phyloP scores from a whole-genome alignment of 495 filamentous ascomycete species.

The Tuber borchii region DNA sequence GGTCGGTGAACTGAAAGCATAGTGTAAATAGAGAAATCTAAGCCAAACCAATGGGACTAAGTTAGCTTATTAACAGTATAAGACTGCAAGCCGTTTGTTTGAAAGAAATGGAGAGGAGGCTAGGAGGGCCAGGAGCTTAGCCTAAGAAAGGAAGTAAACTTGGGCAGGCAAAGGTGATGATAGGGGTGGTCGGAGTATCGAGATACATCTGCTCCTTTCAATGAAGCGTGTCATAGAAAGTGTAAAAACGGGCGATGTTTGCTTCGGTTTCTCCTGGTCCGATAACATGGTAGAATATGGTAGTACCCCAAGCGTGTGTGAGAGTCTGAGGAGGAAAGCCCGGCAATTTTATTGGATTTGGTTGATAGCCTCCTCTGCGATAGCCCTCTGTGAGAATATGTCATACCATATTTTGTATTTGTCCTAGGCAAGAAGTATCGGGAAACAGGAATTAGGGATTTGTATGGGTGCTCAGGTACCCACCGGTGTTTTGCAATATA shows the following conservation, averaged over 20 bases:
- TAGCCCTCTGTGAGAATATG: neutral
- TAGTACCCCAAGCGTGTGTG: neutral
- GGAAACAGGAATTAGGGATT: too few species aligned
- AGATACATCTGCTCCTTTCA: neutral
- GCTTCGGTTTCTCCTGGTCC: neutral
- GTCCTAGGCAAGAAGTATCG: too few species aligned
- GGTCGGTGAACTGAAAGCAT: neutral
- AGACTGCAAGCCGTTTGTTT: neutral
- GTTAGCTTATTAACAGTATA: too few species aligned
- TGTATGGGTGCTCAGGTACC: too few species aligned
- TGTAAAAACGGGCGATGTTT: neutral
- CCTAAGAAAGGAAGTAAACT: neutral
- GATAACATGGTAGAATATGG: neutral
- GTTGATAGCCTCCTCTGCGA: neutral
- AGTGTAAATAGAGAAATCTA: neutral
- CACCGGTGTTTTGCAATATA: too few species aligned
- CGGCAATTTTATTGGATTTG: neutral
- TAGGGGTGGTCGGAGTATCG: neutral
- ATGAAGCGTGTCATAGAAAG: neutral
- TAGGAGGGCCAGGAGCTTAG: neutral
- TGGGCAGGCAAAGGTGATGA: neutral
- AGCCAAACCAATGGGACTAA: neutral
- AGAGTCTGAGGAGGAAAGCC: neutral
- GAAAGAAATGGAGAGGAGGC: neutral
- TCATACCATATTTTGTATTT: neutral